phyloP scores from a whole-genome alignment of 2,329 filamentous ascomycete species.

The Akanthomyces dipterigenus region DNA sequence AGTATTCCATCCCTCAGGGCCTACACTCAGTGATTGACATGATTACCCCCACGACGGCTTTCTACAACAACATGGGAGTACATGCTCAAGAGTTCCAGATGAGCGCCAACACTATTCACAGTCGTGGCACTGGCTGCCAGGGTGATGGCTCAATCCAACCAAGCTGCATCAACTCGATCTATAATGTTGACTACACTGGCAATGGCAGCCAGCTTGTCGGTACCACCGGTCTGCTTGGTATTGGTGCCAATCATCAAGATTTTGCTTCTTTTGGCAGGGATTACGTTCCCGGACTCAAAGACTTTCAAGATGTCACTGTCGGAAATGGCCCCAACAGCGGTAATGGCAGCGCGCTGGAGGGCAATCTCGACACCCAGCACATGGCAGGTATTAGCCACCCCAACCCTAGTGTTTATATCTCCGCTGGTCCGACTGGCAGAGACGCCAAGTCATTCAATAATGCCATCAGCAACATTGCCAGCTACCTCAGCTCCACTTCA shows the following conservation, averaged over 20 bases:
- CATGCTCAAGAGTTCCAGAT: neutral
- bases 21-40: conserved; percentile 14
- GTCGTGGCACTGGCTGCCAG: neutral
- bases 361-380: conserved; percentile 15
- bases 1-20: conserved; percentile 14
- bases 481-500: conserved; percentile 1
- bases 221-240: conserved; percentile 6
- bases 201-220: conserved; percentile 7
- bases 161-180: conserved; percentile 11
- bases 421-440: neutral
- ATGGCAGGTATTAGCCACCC: conserved; percentile 10
- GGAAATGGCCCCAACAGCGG: neutral
- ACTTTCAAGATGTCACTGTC: conserved; percentile 10
- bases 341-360: conserved; percentile 8
- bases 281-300: neutral
- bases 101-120: neutral
- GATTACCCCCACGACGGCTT: conserved; percentile 14
- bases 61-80: neutral
- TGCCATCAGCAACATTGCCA: conserved; percentile 2
- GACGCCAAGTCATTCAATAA: conserved; percentile 3
- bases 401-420: conserved; percentile 10
- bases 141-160: conserved; percentile 4
- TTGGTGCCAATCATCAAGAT: conserved; percentile 11
- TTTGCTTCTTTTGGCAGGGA: neutral
- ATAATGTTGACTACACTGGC: conserved; percentile 13